Evolutionary conservation across 306 rosid species (phyloP).

Genomic region (Trifolium dubium): DNA sequence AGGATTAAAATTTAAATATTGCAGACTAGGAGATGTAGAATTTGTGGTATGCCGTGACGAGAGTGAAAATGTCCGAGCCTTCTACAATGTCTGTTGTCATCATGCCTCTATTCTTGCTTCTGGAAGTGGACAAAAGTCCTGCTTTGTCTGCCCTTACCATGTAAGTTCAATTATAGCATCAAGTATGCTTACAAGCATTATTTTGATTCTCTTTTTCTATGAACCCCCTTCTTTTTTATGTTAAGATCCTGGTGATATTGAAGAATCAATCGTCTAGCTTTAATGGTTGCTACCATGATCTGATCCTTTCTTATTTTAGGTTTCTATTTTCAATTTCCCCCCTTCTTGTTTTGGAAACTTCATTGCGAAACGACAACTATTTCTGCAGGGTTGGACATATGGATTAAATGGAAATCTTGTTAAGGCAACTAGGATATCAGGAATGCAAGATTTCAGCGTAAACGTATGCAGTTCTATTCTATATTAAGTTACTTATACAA

Average conservation of each 20-base stretch:
- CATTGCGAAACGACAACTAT: constrained; percentile 16
- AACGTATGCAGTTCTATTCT: constrained; percentile 59
- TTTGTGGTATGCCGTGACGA: constrained; percentile 82
- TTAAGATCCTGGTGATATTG: constrained; percentile 12
- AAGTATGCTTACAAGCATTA: constrained; percentile 4
- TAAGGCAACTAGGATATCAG: constrained; percentile 77
- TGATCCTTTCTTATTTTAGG: constrained; percentile 11
- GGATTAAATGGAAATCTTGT: constrained; percentile 82
- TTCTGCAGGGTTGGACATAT: constrained; percentile 90
- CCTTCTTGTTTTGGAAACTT: constrained; percentile 10
- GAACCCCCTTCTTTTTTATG: background rate
- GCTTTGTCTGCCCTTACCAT: constrained; percentile 97
- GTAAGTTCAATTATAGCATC: constrained; percentile 54
- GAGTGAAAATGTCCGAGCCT: constrained; percentile 61
- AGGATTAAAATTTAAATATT: constrained; percentile 27
- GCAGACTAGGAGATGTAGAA: constrained; percentile 79
- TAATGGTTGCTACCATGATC: constrained; percentile 14
- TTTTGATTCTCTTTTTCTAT: constrained; percentile 3
- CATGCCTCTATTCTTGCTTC: constrained; percentile 82
- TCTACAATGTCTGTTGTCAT: constrained; percentile 94
- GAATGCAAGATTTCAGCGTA: constrained; percentile 70
- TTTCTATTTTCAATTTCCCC: constrained; percentile 6
- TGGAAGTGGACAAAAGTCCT: constrained; percentile 75
- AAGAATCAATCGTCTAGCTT: constrained; percentile 24
- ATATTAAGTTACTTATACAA: constrained; percentile 24